A percentile compares a stretch with the other conserved stretches of the same genome.
Conservation (phyloP, 169 alveolate genomes). For the Eimeria falciformis region DNA sequence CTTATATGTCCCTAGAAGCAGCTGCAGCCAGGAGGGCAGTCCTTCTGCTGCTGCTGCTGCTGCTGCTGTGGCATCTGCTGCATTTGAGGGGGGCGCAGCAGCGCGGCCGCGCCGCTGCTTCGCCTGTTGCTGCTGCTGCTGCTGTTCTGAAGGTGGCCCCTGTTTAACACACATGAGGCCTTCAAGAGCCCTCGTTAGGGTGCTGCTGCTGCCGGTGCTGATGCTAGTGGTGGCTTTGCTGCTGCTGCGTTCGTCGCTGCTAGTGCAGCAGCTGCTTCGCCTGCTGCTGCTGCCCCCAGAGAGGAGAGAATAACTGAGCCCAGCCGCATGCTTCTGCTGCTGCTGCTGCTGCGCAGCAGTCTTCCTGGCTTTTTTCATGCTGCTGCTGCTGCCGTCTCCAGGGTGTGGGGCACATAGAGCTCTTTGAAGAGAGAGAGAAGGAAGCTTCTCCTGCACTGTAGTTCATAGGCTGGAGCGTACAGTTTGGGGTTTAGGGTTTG, state of each 20-base stretch:
- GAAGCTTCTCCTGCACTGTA: not conserved
- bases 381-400: not conserved
- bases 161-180: not conserved
- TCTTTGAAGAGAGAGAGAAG: not conserved
- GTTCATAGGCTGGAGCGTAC: not conserved
- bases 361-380: not conserved
- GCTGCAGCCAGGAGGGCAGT: slow-evolving; percentile 16
- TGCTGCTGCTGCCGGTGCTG: not conserved
- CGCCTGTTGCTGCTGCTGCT: slow-evolving; percentile 20
- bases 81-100: not conserved
- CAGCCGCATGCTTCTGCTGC: not conserved
- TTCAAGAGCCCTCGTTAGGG: not conserved
- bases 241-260: slow-evolving; percentile 14
- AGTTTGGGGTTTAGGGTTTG: slow-evolving; percentile 22
- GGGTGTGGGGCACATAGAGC: not conserved
- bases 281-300: slow-evolving; percentile 23
- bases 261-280: not conserved
- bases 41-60: not conserved
- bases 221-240: slow-evolving; percentile 7
- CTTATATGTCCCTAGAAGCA: slow-evolving; percentile 31
- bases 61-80: not conserved
- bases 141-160: not conserved
- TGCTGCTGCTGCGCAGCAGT: slow-evolving; percentile 9
- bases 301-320: not conserved
- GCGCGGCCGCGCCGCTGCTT: not conserved